Base-by-base conservation (phyloP, 169 alveolate genomes). In the Cystoisospora suis region DNA sequence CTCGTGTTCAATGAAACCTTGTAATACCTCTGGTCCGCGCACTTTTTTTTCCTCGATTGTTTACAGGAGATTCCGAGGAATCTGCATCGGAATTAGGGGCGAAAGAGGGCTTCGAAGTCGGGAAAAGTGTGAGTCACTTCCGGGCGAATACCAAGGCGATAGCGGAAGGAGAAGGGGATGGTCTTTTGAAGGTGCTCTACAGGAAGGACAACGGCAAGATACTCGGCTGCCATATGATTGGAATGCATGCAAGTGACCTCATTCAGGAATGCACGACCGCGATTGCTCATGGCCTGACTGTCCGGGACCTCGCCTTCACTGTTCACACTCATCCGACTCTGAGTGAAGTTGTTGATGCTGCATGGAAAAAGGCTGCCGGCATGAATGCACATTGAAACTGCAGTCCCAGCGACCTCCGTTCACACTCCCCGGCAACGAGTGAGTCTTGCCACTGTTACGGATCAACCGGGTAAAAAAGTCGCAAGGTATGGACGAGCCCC, bases 251-350 rank as follows among this genome's bases (percentile, higher is more conserved):
- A 12, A 89, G 94, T n/a, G 90, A 92, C 70, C 61, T 94, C 38
- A 86, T 94, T 46, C 96, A 94, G 81, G 95, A 94, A 88, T 94
- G 94, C 44, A 92, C 94, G n/a, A 72, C 91, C 32, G 96, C 96
- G 20, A 83, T 94, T 46, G 92, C 93, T 23, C 9, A 87, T 27
- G 77, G 47, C 42, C 32, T 72, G n/a, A 12, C 96, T 38, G 93
- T 86, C 4, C 29, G 45, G n/a, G 88, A 90, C 69, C 81, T 94
- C 36, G 94, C 96, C 2, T 72, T 81, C 42, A 92, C 80, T 89
- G 93, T 91, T 4, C 96, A 94, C 87, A 92, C 96, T 23, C 96
- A 94, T 81, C 96, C 96, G n/a, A 94, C 96, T 23, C 91, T 94
- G 58, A 91, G 94, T 49, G 96, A 94, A 61, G 93, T 93, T 9